A percentile compares a stretch with the other conserved stretches of the same genome.
Evolutionary conservation across 805 yeast genomes (phyloP).

Genomic region (Yamadazyma tumulicola): DNA sequence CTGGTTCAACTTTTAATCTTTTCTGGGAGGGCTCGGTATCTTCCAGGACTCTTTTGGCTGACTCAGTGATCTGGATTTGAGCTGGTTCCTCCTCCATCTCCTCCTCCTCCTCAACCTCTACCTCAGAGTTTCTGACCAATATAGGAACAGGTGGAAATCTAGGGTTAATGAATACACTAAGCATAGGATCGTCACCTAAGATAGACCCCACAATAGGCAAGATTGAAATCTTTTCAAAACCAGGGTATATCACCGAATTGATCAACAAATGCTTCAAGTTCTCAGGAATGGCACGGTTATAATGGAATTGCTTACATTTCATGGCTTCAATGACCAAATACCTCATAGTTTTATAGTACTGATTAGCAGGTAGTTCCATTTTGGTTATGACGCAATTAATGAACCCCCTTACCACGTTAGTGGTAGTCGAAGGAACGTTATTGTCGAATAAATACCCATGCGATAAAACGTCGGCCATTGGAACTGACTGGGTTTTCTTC

Average conservation of each 20-base stretch:
- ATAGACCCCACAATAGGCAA: conserved; percentile 66
- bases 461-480: conserved; percentile 66
- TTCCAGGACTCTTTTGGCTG: conserved; percentile 1
- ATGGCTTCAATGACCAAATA: conserved; percentile 35
- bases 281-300: conserved; percentile 19
- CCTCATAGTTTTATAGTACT: conserved; percentile 53
- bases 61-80: background rate
- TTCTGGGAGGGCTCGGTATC: background rate
- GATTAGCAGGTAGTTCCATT: conserved; percentile 56
- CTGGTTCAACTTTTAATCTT: conserved; percentile 10
- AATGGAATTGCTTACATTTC: conserved; percentile 18
- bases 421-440: conserved; percentile 37
- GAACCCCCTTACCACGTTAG: conserved; percentile 39
- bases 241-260: conserved; percentile 65
- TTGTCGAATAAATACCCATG: conserved; percentile 55
- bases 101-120: conserved; percentile 35
- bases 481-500: conserved; percentile 40
- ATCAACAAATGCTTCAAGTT: conserved; percentile 42
- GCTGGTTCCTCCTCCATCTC: conserved; percentile 10
- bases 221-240: conserved; percentile 57
- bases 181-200: conserved; percentile 45
- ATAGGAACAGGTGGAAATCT: conserved; percentile 57
- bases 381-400: conserved; percentile 46
- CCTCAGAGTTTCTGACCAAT: conserved; percentile 24
- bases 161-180: conserved; percentile 68